Evolutionary conservation across 2,329 filamentous ascomycete species (phyloP).

Genomic region (Ceratocystis diversiconidia): DNA sequence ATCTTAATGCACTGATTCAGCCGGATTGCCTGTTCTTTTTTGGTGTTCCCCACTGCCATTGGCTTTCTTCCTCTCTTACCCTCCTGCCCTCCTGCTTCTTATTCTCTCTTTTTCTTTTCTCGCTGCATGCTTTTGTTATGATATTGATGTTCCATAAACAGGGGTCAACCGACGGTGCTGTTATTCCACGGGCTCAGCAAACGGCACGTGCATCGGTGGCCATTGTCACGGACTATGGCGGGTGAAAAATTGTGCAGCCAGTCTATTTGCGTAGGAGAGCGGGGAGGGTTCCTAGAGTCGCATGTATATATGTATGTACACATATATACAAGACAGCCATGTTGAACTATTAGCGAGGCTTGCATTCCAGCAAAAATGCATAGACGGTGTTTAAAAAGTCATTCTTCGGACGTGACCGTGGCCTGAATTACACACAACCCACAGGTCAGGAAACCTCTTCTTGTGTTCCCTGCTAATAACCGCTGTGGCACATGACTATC

Average conservation of each 20-base stretch:
- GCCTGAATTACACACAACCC: neutral
- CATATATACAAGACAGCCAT: neutral
- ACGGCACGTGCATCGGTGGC: slow-evolving; percentile 5
- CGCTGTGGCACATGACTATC: neutral
- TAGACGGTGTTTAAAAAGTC: too few relatives aligned
- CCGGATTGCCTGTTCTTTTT: too few relatives aligned
- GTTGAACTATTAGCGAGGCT: too few relatives aligned
- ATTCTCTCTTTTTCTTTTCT: neutral
- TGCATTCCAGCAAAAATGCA: too few relatives aligned
- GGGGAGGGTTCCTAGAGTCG: neutral
- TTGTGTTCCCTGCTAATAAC: neutral
- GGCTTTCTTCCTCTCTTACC: too few relatives aligned
- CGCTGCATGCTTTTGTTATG: neutral
- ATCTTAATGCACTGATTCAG: too few relatives aligned
- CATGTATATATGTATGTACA: neutral
- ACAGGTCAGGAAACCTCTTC: neutral
- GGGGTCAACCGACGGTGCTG: neutral
- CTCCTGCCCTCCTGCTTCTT: too few relatives aligned
- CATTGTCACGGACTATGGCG: neutral
- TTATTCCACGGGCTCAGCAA: neutral
- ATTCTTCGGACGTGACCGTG: neutral
- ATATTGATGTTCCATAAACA: neutral
- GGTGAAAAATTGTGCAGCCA: slow-evolving; percentile 5
- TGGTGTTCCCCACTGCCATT: too few relatives aligned
- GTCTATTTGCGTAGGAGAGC: neutral